Percentiles rank a stretch among this genome's conserved stretches.
Evolutionary conservation across 2,329 filamentous ascomycete species (phyloP).

Genomic region (Aureobasidium sp.): DNA sequence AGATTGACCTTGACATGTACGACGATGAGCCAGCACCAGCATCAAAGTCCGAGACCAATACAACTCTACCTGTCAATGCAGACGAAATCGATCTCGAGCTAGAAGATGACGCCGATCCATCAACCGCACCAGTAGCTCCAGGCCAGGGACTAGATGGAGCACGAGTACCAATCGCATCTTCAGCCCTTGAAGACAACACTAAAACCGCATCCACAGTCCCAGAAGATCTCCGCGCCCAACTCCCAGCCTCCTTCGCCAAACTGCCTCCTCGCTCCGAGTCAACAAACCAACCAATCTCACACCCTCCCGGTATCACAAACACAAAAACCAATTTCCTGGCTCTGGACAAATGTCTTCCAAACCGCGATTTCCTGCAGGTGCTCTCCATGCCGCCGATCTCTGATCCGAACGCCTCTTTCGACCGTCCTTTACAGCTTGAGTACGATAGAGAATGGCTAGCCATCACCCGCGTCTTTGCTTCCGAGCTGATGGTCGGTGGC

Average conservation of each 20-base stretch:
- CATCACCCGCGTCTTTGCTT: constrained; percentile 85
- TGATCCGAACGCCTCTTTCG: constrained; percentile 29
- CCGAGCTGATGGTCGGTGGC: constrained; percentile 67
- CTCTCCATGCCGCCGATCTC: constrained; percentile 64
- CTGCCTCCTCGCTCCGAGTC: constrained; percentile 31
- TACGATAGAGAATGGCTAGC: constrained; percentile 98
- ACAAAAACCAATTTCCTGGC: constrained; percentile 85
- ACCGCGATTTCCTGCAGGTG: constrained; percentile 85
- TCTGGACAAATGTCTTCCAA: constrained; percentile 89
- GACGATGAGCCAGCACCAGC: constrained; percentile 29
- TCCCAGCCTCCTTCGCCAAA: constrained; percentile 77
- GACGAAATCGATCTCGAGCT: constrained; percentile 50
- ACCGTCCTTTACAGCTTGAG: constrained; percentile 65
- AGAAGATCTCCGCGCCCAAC: constrained; percentile 73
- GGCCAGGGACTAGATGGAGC: constrained; percentile 29
- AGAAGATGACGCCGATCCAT: constrained; percentile 27
- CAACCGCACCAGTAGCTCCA: constrained; percentile 26
- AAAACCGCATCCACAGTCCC: constrained; percentile 49
- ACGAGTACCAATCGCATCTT: constrained; percentile 29
- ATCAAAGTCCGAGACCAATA: constrained; percentile 26
- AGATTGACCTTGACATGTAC: constrained; percentile 64
- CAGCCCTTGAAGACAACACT: neutral
- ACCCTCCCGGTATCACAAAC: constrained; percentile 80
- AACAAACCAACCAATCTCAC: constrained; percentile 62
- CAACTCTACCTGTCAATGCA: constrained; percentile 32